These are phyloP conservation scores for Hysterangium stoloniferum DNA, from an alignment of 768 basidiomycete species.

Conservation along the genomic window DNA sequence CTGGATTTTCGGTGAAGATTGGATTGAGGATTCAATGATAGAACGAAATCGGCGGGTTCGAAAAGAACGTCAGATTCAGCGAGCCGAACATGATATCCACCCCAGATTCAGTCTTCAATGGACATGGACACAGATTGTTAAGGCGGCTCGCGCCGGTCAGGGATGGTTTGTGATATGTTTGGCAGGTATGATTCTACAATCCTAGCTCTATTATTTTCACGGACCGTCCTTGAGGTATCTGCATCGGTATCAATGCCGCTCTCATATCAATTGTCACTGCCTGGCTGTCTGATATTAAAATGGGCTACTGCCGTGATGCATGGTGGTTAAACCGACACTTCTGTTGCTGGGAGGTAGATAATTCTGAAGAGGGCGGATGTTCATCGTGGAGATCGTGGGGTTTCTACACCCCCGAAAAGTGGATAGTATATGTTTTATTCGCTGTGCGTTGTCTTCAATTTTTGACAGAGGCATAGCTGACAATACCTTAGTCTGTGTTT, in stretches of 20 bases:
- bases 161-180: slow-evolving; percentile 89
- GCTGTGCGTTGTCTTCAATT: slow-evolving; percentile 58
- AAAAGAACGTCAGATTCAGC: slow-evolving; percentile 40
- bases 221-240: slow-evolving; percentile 49
- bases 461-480: neutral
- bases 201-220: slow-evolving; percentile 4
- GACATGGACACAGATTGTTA: slow-evolving; percentile 56
- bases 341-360: slow-evolving; percentile 96
- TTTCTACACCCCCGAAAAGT: slow-evolving; percentile 56
- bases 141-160: slow-evolving; percentile 62
- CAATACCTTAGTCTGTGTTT: slow-evolving; percentile 53
- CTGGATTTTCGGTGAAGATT: slow-evolving; percentile 47
- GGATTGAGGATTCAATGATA: slow-evolving; percentile 92
- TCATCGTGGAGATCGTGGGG: slow-evolving; percentile 93
- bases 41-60: slow-evolving; percentile 77
- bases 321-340: slow-evolving; percentile 99
- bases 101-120: slow-evolving; percentile 45
- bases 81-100: slow-evolving; percentile 36
- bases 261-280: slow-evolving; percentile 91
- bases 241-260: slow-evolving; percentile 91
- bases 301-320: slow-evolving; percentile 92
- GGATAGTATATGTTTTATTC: slow-evolving; percentile 81
- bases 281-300: slow-evolving; percentile 97
- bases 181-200: slow-evolving; percentile 56
- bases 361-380: slow-evolving; percentile 71